These are phyloP conservation scores for Aphanomyces euteiches DNA, from an alignment of 352 stramenopile species.

Conservation along the genomic window DNA sequence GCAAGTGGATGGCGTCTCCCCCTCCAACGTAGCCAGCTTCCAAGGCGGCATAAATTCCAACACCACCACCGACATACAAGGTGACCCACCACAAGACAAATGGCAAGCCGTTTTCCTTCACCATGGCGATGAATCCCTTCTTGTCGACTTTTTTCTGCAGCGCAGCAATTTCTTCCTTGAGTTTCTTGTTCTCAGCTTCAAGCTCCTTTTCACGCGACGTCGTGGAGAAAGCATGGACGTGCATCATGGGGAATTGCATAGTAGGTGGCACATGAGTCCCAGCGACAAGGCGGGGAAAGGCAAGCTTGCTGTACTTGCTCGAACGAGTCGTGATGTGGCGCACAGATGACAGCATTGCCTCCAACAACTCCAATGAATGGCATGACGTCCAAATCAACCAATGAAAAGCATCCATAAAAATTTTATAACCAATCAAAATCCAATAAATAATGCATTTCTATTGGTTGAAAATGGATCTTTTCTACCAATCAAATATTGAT, in stretches of 20 bases:
- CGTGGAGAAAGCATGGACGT: constrained; percentile 56
- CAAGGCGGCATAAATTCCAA: constrained; percentile 75
- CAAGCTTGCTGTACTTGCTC: too few species aligned
- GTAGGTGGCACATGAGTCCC: too few species aligned
- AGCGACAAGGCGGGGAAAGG: too few species aligned
- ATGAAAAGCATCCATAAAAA: too few species aligned
- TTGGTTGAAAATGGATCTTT: too few species aligned
- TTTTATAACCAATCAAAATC: too few species aligned
- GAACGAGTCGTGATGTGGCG: too few species aligned
- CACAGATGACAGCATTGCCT: too few species aligned
- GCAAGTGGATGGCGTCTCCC: constrained; percentile 76
- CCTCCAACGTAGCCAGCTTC: constrained; percentile 64
- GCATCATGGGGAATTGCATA: constrained; percentile 16
- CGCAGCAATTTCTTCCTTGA: constrained; percentile 68
- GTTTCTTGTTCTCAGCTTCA: constrained; percentile 37
- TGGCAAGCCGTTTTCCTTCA: constrained; percentile 81
- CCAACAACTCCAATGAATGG: too few species aligned
- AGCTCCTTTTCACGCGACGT: constrained; percentile 36
- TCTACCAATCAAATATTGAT: too few species aligned
- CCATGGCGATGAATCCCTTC: constrained; percentile 71
- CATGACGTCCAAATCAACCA: too few species aligned
- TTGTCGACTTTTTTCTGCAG: constrained; percentile 65
- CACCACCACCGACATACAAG: constrained; percentile 65
- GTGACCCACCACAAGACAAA: constrained; percentile 81
- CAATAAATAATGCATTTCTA: too few species aligned